Base-by-base conservation (phyloP, 768 basidiomycete species). In the Trametes sanguinea region DNA sequence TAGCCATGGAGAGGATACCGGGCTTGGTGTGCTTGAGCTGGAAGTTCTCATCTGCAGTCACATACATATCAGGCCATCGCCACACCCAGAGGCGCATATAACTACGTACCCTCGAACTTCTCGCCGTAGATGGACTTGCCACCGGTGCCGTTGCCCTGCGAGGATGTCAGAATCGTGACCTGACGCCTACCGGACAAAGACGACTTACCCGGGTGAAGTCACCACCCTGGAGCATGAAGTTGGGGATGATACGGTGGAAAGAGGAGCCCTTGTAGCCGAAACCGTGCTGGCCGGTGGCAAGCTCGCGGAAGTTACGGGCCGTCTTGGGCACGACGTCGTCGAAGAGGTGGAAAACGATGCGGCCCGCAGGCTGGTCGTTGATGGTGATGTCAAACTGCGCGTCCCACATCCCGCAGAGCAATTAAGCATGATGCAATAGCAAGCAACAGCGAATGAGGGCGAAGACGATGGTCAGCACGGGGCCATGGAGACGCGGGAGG, bases 201-300 rank as follows among this genome's bases (percentile, higher is more conserved):
- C 11, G 47, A 55, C 60, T 60, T 56, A 64, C 64, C 54, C 66
- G 66, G 60, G 90, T 92, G 76, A 94, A 93, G 75, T 95, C 93
- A 27, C 93, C 93, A 37, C 91, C 93, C 74, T 94, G 92, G 51
- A 90, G 74, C 91, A 93, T 94, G 76, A 90, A 92, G 59, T 69
- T 51, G 65, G 89, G 89, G 71, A 94, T 93, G 69, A 95, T 77
- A 65, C 93, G 89, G 75, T 95, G 93, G 85, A 95, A 94, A 0
- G 78, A 79, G 16, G 78, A 78, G 13, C 85, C 87, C 52, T 73
- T 51, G 77, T 95, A 98, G 48, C 92, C 89, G 60, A 76, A 92
- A 4, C 90, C 90, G 55, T 89, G 69, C 71, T 83, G 68, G 47
- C 91, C 89, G 11, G 90, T 93, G 57, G 87, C 87, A 51, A 97